A percentile compares a stretch with the other conserved stretches of the same genome.
Evolutionary conservation across 2,329 filamentous ascomycete genomes (phyloP).

Genomic region (Ophiosphaerella herpotricha): DNA sequence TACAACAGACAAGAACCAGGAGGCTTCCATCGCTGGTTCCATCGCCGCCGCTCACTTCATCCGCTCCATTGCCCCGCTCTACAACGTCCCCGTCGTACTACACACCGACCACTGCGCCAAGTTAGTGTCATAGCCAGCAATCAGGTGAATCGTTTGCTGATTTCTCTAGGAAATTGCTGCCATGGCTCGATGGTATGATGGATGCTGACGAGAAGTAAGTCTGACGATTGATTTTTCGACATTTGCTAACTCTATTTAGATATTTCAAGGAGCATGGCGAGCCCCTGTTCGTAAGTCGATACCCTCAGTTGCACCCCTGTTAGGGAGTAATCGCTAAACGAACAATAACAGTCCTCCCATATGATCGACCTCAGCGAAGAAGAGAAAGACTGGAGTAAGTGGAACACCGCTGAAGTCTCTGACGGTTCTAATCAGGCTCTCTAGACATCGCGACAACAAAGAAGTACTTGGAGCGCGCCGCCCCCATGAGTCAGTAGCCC

Average conservation of each 20-base stretch:
- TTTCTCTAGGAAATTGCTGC: constrained; percentile 75
- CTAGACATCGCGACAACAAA: constrained; percentile 77
- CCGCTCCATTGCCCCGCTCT: constrained; percentile 75
- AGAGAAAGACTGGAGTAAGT: constrained; percentile 41
- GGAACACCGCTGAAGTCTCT: constrained; percentile 49
- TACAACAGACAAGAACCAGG: constrained; percentile 63
- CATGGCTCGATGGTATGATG: constrained; percentile 74
- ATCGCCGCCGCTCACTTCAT: constrained; percentile 89
- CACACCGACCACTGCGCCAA: constrained; percentile 88
- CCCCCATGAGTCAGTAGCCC: constrained; percentile 79
- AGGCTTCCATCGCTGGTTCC: constrained; percentile 84
- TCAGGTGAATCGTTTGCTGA: not conserved
- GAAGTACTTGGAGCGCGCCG: constrained; percentile 81
- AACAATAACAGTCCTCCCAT: constrained; percentile 67
- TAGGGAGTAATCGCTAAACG: not conserved
- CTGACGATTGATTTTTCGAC: too few species aligned
- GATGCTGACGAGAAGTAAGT: constrained; percentile 77
- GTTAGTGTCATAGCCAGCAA: not conserved
- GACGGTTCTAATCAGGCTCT: not conserved
- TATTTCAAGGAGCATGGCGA: constrained; percentile 88
- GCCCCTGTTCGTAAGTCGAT: constrained; percentile 15
- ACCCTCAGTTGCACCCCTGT: not conserved
- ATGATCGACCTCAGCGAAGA: constrained; percentile 97
- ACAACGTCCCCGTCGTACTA: constrained; percentile 80
- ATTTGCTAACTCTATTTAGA: not conserved